Evolutionary conservation across 768 basidiomycete species (phyloP).

Genomic region (Suillus alpinus): DNA sequence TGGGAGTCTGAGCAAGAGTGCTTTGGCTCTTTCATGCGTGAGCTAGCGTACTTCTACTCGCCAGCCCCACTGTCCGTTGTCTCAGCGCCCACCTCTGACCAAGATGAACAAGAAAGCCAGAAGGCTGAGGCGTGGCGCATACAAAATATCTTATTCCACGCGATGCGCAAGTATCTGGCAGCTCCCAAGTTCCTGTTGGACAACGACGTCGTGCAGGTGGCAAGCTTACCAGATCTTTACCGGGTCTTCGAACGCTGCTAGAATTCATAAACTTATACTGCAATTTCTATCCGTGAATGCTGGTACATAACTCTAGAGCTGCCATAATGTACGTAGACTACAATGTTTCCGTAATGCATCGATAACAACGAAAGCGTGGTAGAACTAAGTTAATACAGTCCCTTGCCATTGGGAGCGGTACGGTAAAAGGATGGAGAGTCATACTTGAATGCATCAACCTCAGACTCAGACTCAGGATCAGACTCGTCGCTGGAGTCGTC

Average conservation of each 20-base stretch:
- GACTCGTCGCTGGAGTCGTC: slow-evolving; percentile 50
- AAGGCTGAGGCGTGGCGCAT: slow-evolving; percentile 78
- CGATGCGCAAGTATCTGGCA: slow-evolving; percentile 71
- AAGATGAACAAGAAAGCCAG: slow-evolving; percentile 42
- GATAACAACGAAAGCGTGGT: background rate
- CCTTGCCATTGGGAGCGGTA: slow-evolving; percentile 43
- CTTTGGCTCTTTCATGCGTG: slow-evolving; percentile 81
- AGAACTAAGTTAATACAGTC: slow-evolving; percentile 12
- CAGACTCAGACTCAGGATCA: slow-evolving; percentile 32
- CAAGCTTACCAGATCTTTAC: slow-evolving; percentile 88
- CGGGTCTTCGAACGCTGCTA: slow-evolving; percentile 93
- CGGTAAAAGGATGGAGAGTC: slow-evolving; percentile 50
- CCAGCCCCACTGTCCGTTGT: slow-evolving; percentile 37
- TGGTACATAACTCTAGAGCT: background rate
- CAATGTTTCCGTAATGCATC: background rate
- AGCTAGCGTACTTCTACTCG: slow-evolving; percentile 89
- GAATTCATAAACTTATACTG: too few species aligned
- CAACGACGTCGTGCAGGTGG: slow-evolving; percentile 79
- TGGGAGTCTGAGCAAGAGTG: slow-evolving; percentile 87
- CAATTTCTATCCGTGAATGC: background rate
- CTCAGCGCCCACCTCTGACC: slow-evolving; percentile 24
- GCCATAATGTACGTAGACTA: background rate
- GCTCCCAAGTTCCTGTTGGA: slow-evolving; percentile 68
- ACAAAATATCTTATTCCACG: slow-evolving; percentile 87
- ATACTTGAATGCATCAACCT: slow-evolving; percentile 58